Percentiles rank a stretch among this genome's conserved stretches.
These are phyloP conservation scores for Linaria vulgaris DNA, from an alignment of 257 asterid species.

Conservation along the genomic window DNA sequence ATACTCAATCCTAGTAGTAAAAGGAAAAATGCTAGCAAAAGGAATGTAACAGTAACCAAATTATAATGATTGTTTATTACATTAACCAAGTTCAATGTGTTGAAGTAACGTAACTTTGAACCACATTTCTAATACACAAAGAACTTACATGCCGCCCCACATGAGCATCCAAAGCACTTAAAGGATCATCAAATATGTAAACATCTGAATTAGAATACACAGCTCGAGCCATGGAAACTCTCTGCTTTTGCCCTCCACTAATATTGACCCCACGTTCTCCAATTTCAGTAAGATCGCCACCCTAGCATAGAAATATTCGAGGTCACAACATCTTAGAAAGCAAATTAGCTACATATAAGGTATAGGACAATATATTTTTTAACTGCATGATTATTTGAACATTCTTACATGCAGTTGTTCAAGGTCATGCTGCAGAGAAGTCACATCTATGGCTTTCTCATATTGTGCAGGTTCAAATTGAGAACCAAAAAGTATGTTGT, in stretches of 20 bases:
- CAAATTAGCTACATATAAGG: slow-evolving; percentile 16
- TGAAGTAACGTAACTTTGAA: slow-evolving; percentile 5
- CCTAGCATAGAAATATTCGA: slow-evolving; percentile 44
- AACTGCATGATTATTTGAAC: slow-evolving; percentile 21
- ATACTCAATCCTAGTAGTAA: background rate
- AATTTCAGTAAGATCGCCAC: slow-evolving; percentile 97
- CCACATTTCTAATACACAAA: slow-evolving; percentile 10
- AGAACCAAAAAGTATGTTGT: slow-evolving; percentile 88
- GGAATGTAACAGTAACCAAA: background rate
- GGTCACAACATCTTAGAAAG: slow-evolving; percentile 21
- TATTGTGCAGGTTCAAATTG: slow-evolving; percentile 59
- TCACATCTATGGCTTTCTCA: slow-evolving; percentile 70
- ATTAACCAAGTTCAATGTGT: slow-evolving; percentile 1
- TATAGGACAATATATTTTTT: background rate
- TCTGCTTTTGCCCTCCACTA: slow-evolving; percentile 99
- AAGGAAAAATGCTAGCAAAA: slow-evolving; percentile 12
- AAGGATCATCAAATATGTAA: slow-evolving; percentile 89
- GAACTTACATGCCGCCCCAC: slow-evolving; percentile 87
- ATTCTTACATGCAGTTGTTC: slow-evolving; percentile 76
- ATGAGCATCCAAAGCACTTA: slow-evolving; percentile 98
- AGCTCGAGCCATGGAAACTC: slow-evolving; percentile 99
- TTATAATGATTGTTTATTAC: background rate
- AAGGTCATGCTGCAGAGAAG: slow-evolving; percentile 82
- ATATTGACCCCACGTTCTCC: slow-evolving; percentile 99
- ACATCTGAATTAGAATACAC: slow-evolving; percentile 93